phyloP scores from a whole-genome alignment of 2,329 filamentous ascomycete species.

The Trematosphaeria pertusa region DNA sequence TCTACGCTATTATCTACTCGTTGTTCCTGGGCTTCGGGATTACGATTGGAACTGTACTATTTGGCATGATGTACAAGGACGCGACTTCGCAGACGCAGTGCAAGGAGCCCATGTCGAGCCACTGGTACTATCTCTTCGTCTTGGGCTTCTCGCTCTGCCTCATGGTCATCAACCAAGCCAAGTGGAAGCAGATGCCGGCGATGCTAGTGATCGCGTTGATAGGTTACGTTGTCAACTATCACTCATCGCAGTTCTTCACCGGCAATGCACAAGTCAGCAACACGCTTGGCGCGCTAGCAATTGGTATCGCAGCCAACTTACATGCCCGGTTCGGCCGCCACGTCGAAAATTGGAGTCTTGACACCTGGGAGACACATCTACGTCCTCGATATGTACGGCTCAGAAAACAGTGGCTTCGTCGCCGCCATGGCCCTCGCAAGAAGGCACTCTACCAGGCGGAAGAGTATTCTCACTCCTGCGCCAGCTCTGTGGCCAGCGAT shows the following conservation, averaged over 20 bases:
- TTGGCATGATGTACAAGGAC: conserved; percentile 56
- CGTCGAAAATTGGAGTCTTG: conserved; percentile 62
- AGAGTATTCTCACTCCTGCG: conserved; percentile 27
- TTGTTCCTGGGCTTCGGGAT: conserved; percentile 61
- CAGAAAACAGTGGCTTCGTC: conserved; percentile 33
- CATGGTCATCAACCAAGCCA: conserved; percentile 80
- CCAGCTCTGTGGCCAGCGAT: conserved; percentile 5
- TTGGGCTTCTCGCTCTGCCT: conserved; percentile 75
- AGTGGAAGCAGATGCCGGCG: conserved; percentile 77
- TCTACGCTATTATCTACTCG: conserved; percentile 61
- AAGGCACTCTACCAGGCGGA: conserved; percentile 13
- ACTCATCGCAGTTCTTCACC: conserved; percentile 69
- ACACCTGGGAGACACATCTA: conserved; percentile 61
- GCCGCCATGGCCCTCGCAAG: conserved; percentile 22
- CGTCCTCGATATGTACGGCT: conserved; percentile 46
- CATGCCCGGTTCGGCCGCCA: conserved; percentile 73
- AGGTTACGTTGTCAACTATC: conserved; percentile 79
- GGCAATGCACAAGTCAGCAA: conserved; percentile 78
- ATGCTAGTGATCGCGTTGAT: conserved; percentile 77
- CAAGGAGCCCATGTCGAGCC: conserved; percentile 56
- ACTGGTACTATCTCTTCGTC: conserved; percentile 74
- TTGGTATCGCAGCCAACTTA: conserved; percentile 79
- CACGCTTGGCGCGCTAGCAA: conserved; percentile 76
- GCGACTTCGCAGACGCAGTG: conserved; percentile 55
- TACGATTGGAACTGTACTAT: conserved; percentile 58